A percentile compares a stretch with the other conserved stretches of the same genome.
These are phyloP conservation scores for Cordyceps cateniannulata DNA, from an alignment of 2,329 filamentous ascomycete genomes.

Conservation along the genomic window DNA sequence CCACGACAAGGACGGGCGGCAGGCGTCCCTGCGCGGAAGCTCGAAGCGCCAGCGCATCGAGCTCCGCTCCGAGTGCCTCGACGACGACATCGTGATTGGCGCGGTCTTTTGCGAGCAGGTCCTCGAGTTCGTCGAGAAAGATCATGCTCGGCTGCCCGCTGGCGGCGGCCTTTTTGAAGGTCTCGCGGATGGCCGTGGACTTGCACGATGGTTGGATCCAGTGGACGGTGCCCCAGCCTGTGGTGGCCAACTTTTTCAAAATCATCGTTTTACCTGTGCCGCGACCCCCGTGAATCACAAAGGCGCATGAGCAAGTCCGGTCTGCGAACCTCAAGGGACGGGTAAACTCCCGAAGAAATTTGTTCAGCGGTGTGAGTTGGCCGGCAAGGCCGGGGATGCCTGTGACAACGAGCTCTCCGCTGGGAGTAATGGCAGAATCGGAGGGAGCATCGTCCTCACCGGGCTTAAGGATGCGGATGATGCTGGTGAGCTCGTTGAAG, in stretches of 20 bases:
- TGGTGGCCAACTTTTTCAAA: conserved; percentile 58
- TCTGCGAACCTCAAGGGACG: conserved; percentile 23
- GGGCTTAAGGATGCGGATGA: conserved; percentile 31
- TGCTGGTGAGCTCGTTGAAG: conserved; percentile 32
- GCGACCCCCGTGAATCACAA: conserved; percentile 72
- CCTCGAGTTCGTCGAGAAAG: conserved; percentile 71
- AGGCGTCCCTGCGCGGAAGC: conserved; percentile 30
- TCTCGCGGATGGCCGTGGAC: conserved; percentile 53
- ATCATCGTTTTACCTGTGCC: conserved; percentile 82
- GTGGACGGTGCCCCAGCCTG: conserved; percentile 65
- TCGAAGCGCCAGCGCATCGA: conserved; percentile 46
- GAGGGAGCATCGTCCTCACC: conserved; percentile 18
- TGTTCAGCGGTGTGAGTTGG: conserved; percentile 61
- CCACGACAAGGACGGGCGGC: conserved; percentile 64
- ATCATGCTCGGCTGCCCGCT: conserved; percentile 66
- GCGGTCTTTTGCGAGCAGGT: conserved; percentile 57
- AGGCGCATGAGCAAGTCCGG: conserved; percentile 41
- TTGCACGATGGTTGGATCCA: conserved; percentile 52
- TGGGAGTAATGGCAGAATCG: conserved; percentile 15
- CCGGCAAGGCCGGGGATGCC: conserved; percentile 62
- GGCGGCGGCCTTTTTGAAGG: conserved; percentile 62
- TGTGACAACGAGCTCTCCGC: conserved; percentile 37
- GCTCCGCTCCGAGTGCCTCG: conserved; percentile 44
- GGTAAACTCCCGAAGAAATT: conserved; percentile 53
- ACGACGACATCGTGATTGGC: conserved; percentile 44